Base-by-base conservation (phyloP, 352 stramenopile species). In the Globisporangium paroecandrum region DNA sequence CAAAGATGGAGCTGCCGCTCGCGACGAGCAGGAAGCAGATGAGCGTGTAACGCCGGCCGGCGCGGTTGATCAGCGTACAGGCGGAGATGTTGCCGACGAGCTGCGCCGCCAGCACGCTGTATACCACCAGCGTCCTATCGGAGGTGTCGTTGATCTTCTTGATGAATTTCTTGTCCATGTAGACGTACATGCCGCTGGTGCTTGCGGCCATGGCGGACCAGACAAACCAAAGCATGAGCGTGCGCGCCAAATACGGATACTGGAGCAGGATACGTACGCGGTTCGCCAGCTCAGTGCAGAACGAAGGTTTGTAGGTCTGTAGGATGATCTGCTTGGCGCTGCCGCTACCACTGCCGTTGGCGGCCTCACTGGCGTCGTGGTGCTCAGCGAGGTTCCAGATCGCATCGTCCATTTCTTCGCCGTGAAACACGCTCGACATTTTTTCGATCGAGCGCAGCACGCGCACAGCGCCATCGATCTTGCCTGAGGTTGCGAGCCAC, bases 401-500 rank as follows among this genome's bases (percentile, higher is more conserved):
- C 9, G 2, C 36, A 41, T 34, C 51, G 51, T 58, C 51, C 3
- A 5, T 13, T 2, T 36, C 51, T 25, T 58, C 12, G 12, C 12
- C 5, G 24, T 58, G 24, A 10, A 58, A 58, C 12, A 58, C 51
- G 24, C 51, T 58, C 1, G 51, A 58, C 51, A 1, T 1, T 7
- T 58, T 5, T 15, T 92, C 84, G 58, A 92, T 87, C 41, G 69
- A 70, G 25, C 77, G 69, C 10, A 92, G 58, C 15, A 87, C 62
- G n/a, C 57, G 65, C 32, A 89, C 64, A 15, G 84, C 81, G 62
- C 86, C 76, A 12, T 85, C 73, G 22, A 74, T 65, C 3, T 79
- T 78, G 1, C 84, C 84, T 0, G 83, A 74, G 58, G 69, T 79
- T 1, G 79, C 84, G 29, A 93, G 72, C 57, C 83, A 93, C 53